phyloP scores from a whole-genome alignment of 495 filamentous ascomycete genomes.

The Aspergillus asperescens region DNA sequence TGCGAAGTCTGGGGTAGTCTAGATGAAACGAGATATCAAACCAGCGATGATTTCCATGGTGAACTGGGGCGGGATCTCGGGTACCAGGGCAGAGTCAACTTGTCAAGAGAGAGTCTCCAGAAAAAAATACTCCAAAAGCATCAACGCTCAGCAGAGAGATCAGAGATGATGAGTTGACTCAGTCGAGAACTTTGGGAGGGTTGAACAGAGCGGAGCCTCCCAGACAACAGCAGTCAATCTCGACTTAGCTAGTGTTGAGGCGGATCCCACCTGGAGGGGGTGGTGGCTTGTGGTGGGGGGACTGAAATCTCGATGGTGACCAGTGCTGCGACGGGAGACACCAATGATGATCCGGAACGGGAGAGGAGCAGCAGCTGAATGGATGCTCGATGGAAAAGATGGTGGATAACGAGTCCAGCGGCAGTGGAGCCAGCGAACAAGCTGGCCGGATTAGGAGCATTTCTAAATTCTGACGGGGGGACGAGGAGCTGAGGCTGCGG shows the following conservation, averaged over 20 bases:
- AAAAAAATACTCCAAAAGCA: too few species aligned
- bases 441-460: slow-evolving; percentile 7
- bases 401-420: slow-evolving; percentile 14
- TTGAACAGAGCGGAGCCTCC: slow-evolving; percentile 21
- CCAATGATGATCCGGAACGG: background rate
- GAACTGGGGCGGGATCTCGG: too few species aligned
- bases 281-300: slow-evolving; percentile 6
- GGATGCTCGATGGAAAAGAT: slow-evolving; percentile 4
- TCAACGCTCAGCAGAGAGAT: background rate
- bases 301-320: background rate
- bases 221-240: slow-evolving; percentile 11
- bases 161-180: slow-evolving; percentile 4
- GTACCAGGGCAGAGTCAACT: too few species aligned
- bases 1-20: slow-evolving; percentile 11
- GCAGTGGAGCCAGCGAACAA: slow-evolving; percentile 22
- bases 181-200: slow-evolving; percentile 1
- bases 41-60: too few species aligned
- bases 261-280: slow-evolving; percentile 14
- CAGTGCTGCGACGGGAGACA: background rate
- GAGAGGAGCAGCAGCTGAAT: background rate
- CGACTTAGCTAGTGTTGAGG: slow-evolving; percentile 11
- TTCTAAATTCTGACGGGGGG: too few species aligned
- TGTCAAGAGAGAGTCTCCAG: too few species aligned
- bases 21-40: too few species aligned
- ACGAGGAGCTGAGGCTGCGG: slow-evolving; percentile 9